phyloP scores from a whole-genome alignment of 2,329 filamentous ascomycete species.

The Aspergillus piperis region DNA sequence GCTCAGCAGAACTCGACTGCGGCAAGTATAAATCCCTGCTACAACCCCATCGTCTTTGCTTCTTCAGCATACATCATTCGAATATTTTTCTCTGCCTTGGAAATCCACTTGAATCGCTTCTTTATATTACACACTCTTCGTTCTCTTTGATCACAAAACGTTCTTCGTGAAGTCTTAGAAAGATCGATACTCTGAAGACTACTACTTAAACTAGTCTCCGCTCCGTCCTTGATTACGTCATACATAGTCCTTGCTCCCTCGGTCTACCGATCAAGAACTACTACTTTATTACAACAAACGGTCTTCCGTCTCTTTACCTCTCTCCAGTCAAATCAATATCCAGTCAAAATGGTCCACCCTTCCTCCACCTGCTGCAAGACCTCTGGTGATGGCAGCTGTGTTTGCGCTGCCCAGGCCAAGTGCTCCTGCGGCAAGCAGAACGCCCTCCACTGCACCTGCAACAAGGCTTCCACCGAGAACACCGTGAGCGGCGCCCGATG shows the following conservation, averaged over 20 bases:
- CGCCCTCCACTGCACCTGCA: slow-evolving; percentile 84
- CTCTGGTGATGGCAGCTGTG: slow-evolving; percentile 55
- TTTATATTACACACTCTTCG: background rate
- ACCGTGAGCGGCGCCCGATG: slow-evolving; percentile 70
- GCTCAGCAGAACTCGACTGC: background rate
- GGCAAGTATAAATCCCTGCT: background rate
- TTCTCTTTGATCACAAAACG: too few species aligned
- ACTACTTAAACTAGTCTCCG: background rate
- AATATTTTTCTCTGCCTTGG: background rate
- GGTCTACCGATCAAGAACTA: slow-evolving; percentile 6
- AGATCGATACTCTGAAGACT: too few species aligned
- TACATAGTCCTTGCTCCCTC: background rate
- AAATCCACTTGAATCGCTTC: background rate
- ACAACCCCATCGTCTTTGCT: background rate
- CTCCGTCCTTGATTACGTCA: background rate
- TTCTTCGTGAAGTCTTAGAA: too few species aligned
- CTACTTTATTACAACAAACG: background rate
- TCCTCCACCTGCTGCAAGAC: slow-evolving; percentile 61
- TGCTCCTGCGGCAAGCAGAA: slow-evolving; percentile 90
- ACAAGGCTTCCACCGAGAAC: slow-evolving; percentile 76
- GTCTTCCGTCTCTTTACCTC: slow-evolving; percentile 2
- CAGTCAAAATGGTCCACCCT: slow-evolving; percentile 49
- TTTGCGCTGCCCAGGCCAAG: slow-evolving; percentile 60
- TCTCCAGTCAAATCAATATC: background rate
- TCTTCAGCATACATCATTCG: background rate